Conservation (phyloP, 177 flowering plant species). For the Vitis hybrid region DNA sequence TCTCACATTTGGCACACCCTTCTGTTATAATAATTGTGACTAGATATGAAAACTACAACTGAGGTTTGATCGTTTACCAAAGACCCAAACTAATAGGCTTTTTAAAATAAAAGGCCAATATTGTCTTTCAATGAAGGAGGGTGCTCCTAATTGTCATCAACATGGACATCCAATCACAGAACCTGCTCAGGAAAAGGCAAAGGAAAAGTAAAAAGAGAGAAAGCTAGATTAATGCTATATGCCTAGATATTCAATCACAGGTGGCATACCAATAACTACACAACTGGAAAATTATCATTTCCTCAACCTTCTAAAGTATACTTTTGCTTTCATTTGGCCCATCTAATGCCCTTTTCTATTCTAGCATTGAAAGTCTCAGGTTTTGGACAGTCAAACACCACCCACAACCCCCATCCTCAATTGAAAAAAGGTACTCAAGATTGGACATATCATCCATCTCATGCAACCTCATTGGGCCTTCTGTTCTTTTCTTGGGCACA, state of each 20-base stretch:
- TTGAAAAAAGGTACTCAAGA: no score
- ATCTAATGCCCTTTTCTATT: constrained; percentile 4
- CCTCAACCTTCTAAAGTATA: constrained; percentile 25
- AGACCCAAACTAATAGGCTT: not conserved
- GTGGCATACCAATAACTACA: constrained; percentile 19
- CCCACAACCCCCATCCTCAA: no score
- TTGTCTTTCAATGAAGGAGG: not conserved
- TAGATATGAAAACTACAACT: not conserved
- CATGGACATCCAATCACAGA: not conserved
- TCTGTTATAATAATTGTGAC: not conserved
- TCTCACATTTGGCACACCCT: no score
- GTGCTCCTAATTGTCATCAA: not conserved
- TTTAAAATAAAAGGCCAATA: not conserved
- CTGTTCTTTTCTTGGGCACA: not conserved
- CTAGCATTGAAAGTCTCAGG: not conserved
- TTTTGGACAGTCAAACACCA: not conserved
- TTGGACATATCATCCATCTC: no score
- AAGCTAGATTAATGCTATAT: constrained; percentile 1
- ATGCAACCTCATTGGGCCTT: not conserved
- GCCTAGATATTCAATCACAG: constrained; percentile 15
- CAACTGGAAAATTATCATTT: constrained; percentile 25
- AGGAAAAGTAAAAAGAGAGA: not conserved
- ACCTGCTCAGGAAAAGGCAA: not conserved
- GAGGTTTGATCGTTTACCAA: not conserved
- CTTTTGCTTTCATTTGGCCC: constrained; percentile 14